Base-by-base conservation (phyloP, 2,329 filamentous ascomycete genomes). In the Verticillium tricorpus region DNA sequence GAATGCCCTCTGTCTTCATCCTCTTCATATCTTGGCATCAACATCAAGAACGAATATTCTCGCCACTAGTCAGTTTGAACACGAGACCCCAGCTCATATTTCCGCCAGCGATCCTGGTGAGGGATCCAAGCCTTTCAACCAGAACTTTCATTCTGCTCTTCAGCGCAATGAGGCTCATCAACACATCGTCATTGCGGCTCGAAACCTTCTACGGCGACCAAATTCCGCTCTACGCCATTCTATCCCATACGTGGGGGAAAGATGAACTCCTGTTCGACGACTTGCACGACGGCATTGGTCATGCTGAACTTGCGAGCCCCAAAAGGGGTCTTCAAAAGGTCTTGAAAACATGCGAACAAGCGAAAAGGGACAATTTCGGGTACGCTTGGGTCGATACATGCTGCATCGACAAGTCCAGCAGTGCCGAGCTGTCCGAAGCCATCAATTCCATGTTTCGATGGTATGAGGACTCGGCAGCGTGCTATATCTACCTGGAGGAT, bases 221-320 rank as follows among this genome's bases (percentile, higher is more conserved):
- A 35, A 65, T 65, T 11, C 70, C 71, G 1, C 61, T 61, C 34
- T 73, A 73, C 59, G 69, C 70, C 58, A 72, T 74, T 28, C 63
- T 74, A 14, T 73, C 71, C 15, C 72, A 74, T 60, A 72, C 70
- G 5, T 72, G 70, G 68, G 67, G 63, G 15, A 19, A 59, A 0
- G 71, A 72, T 5, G 72, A 74, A 56, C 67, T 72, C 34, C 67
- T 64, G 14, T 66, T 67, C 34, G 66, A 68, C 37, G 68, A 72
- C 3, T 58, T 61, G 37, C 32, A 35, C 5, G 12, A 19, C 19
- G 54, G 54, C 12, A 56, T 35, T 15, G 52, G 15, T 19, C 22
- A 17, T 9, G 54, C 54, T 19, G 15, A 34, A 17, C 12, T 19
- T 7, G 54, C 28, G 8, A 32, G 56, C 56, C 19, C 32, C 39